Conservation (phyloP, 2,329 filamentous ascomycete genomes). For the Grosmannia penicillata region DNA sequence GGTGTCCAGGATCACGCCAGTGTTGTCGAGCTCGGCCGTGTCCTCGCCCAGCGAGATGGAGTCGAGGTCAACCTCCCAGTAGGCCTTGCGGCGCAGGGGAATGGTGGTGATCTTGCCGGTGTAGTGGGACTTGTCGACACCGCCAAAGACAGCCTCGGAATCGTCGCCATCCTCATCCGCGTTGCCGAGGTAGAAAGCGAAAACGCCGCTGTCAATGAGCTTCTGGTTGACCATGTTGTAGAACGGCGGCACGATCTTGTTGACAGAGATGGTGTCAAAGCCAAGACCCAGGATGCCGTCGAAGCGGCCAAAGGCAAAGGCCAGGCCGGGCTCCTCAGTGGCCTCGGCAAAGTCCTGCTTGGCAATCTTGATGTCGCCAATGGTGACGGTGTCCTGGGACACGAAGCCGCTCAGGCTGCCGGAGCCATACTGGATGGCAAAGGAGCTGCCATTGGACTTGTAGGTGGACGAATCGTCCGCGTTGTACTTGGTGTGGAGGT, state of each 20-base stretch:
- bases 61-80: constrained; percentile 98
- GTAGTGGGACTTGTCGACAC: constrained; percentile 66
- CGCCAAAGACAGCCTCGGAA: constrained; percentile 84
- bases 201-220: constrained; percentile 80
- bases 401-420: constrained; percentile 88
- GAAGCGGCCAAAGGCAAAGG: constrained; percentile 94
- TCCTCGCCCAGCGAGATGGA: constrained; percentile 78
- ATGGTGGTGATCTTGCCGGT: constrained; percentile 83
- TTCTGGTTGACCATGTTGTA: constrained; percentile 90
- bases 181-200: constrained; percentile 88
- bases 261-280: constrained; percentile 94
- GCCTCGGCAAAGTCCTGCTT: constrained; percentile 92
- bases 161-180: constrained; percentile 51
- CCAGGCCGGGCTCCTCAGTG: constrained; percentile 85
- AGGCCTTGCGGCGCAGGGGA: constrained; percentile 92
- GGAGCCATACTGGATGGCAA: constrained; percentile 91
- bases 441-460: constrained; percentile 84
- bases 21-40: constrained; percentile 80
- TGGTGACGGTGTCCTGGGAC: constrained; percentile 72
- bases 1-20: constrained; percentile 93
- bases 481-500: constrained; percentile 93
- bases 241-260: constrained; percentile 86
- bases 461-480: constrained; percentile 77
- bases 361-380: constrained; percentile 81
- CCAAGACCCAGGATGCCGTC: constrained; percentile 93